Conservation (phyloP, 1,284 basidiomycete species). For the Tremellales sp. region DNA sequence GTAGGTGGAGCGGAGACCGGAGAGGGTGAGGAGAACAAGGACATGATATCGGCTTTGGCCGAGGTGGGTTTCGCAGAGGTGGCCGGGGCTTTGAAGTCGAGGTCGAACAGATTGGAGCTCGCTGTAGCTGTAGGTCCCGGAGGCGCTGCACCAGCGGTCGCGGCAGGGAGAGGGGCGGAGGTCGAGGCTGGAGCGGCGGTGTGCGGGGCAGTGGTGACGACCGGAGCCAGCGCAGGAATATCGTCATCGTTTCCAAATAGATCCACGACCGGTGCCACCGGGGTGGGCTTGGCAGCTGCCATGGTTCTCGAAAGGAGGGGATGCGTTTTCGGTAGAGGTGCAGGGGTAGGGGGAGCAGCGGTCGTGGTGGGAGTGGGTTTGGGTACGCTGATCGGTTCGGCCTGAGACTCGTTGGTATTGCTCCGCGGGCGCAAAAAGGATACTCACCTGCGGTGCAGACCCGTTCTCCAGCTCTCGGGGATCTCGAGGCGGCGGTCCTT, state of each 20-base stretch:
- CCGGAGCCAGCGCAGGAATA: conserved; percentile 4
- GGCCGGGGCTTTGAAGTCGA: conserved; percentile 48
- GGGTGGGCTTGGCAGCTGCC: conserved; percentile 15
- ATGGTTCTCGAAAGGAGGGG: conserved; percentile 39
- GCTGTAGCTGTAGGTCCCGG: conserved; percentile 17
- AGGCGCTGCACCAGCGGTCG: conserved; percentile 19
- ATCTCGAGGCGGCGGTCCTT: conserved; percentile 76
- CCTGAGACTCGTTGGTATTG: too few relatives aligned
- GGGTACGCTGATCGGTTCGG: conserved; percentile 3
- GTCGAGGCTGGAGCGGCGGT: conserved; percentile 9
- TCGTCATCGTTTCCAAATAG: conserved; percentile 34
- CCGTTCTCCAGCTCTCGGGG: conserved; percentile 71
- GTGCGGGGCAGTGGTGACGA: conserved; percentile 5
- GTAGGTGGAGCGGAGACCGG: conserved; percentile 18
- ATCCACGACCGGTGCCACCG: conserved; percentile 30
- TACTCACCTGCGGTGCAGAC: conserved; percentile 20
- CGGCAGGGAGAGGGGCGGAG: conserved; percentile 18
- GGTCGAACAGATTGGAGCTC: conserved; percentile 45
- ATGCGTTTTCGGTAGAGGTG: conserved; percentile 25
- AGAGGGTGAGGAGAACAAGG: conserved; percentile 42
- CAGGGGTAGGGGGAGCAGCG: conserved; percentile 20
- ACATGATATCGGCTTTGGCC: conserved; percentile 49
- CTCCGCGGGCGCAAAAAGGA: too few relatives aligned
- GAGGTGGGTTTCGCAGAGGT: conserved; percentile 20
- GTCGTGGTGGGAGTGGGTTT: conserved; percentile 26